Percentiles rank a stretch among this genome's conserved stretches.
These are phyloP conservation scores for Coemansia sp. DNA, from an alignment of 192 early-diverging fungal genomes.

Conservation along the genomic window DNA sequence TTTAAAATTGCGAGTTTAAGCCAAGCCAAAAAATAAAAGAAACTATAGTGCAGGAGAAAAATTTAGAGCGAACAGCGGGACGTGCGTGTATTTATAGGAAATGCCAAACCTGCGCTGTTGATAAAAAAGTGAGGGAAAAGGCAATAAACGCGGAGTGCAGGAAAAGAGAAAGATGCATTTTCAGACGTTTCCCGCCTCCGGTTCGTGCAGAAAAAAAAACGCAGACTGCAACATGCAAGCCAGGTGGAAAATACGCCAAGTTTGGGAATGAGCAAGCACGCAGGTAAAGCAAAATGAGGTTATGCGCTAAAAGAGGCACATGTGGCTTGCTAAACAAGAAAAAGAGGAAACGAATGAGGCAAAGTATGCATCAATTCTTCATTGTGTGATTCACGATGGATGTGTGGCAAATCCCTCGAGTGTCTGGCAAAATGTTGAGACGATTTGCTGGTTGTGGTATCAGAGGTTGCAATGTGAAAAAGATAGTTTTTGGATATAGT, in stretches of 20 bases:
- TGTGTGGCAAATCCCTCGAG: background rate
- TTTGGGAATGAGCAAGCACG: constrained; percentile 8
- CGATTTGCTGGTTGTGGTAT: too few species aligned
- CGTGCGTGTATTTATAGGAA: background rate
- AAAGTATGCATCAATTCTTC: background rate
- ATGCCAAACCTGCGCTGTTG: background rate
- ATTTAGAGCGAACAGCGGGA: background rate
- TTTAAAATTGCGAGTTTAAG: background rate
- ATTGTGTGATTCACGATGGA: background rate
- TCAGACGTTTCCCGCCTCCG: background rate
- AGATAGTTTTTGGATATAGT: too few species aligned
- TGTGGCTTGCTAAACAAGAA: constrained; percentile 13
- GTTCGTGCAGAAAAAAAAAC: constrained; percentile 12
- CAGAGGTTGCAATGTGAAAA: too few species aligned
- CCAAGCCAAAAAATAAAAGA: too few species aligned
- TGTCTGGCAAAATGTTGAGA: too few species aligned
- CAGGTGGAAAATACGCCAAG: constrained; percentile 7
- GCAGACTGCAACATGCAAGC: constrained; percentile 11
- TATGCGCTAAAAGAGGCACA: constrained; percentile 12
- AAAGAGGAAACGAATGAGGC: constrained; percentile 6
- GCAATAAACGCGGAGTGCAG: background rate
- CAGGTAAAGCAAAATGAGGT: constrained; percentile 7
- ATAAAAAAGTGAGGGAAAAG: background rate
- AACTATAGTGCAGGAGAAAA: background rate
- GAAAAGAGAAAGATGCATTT: background rate